Evolutionary conservation across 768 basidiomycete genomes (phyloP), one percentile per base, ranked within the genome.

Genomic region (Trametes elegans): DNA sequence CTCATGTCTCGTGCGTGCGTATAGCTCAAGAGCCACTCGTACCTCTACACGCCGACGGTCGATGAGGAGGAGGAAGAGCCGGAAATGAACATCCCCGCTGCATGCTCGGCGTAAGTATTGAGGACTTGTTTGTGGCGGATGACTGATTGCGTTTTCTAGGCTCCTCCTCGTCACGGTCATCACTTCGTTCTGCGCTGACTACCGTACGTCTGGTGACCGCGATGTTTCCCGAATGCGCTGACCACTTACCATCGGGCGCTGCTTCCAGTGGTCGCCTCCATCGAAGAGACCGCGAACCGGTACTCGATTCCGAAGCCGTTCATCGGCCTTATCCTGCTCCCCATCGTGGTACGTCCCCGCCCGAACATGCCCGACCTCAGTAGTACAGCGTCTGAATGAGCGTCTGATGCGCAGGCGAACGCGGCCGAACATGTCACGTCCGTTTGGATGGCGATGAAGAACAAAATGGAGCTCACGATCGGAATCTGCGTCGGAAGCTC

Each of bases 161-260:
- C 76, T 97, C 7, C 73, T 93, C 31, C 66, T 71, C 31, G 84
- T 91, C 11, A 95, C 94, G 1, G 74, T 95, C 41, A 66, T 90
- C 41, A 96, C 93, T 0, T 80, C 90, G 0, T 92, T 96, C 73
- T 92, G 90, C 61, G 93, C 94, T 26, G 94, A 97, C 68, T 90
- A 84, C 65, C 71, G 90, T 87, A 66, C 65, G 86, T 81, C 10
- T 19, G 19, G 11, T 31, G 2, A 14, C 16, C 43, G 5, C 7
- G 3, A 7, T 6, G 9, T 6, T 4, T 29, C 16, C 7, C 16
- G 19, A 1, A 5, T 34, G 16, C 53, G 10, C 23, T 58, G 19
- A 44, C 47, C 52, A 19, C 28, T n/a, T 2, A 52, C n/a, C n/a
- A n/a, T n/a, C n/a, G n/a, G n/a, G n/a, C n/a, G n/a, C 31, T 28